Evolutionary conservation across 2,329 filamentous ascomycete genomes (phyloP).

Genomic region (Ceratocystis colombiana): DNA sequence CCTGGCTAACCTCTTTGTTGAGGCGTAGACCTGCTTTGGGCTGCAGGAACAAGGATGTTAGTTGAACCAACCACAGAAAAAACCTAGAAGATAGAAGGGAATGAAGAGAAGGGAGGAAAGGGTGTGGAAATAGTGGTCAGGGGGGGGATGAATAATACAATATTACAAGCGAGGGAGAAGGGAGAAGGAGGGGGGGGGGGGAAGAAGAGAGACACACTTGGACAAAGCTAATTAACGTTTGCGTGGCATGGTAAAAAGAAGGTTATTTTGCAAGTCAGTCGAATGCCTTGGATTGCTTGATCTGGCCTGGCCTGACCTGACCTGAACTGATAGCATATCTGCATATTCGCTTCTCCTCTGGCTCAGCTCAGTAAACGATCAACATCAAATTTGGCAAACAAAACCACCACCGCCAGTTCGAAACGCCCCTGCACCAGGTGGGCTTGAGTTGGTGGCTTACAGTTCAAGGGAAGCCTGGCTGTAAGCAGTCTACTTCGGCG

Average conservation of each 20-base stretch:
- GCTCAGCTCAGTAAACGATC: not conserved
- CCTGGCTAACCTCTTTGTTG: not conserved
- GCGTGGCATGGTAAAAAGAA: not conserved
- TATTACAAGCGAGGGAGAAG: not conserved
- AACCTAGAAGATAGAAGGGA: not conserved
- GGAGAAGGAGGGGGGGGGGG: not conserved
- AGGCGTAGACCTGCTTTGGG: not conserved
- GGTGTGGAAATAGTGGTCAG: not conserved
- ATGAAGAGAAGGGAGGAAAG: not conserved
- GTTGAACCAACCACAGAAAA: not conserved
- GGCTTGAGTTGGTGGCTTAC: not conserved
- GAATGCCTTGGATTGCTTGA: no score
- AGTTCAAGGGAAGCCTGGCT: not conserved
- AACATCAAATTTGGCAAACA: not conserved
- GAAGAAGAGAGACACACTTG: not conserved
- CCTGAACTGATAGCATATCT: no score
- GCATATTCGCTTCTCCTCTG: not conserved
- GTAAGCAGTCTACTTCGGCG: not conserved
- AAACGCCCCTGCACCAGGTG: not conserved
- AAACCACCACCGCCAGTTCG: slow-evolving; percentile 1
- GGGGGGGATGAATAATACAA: not conserved
- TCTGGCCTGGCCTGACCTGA: no score
- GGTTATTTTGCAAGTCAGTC: no score
- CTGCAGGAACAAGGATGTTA: slow-evolving; percentile 5
- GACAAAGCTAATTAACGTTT: slow-evolving; percentile 1